Base-by-base conservation (phyloP, 2,329 filamentous ascomycete genomes). In the Hawksworthiomyces lignivorus region DNA sequence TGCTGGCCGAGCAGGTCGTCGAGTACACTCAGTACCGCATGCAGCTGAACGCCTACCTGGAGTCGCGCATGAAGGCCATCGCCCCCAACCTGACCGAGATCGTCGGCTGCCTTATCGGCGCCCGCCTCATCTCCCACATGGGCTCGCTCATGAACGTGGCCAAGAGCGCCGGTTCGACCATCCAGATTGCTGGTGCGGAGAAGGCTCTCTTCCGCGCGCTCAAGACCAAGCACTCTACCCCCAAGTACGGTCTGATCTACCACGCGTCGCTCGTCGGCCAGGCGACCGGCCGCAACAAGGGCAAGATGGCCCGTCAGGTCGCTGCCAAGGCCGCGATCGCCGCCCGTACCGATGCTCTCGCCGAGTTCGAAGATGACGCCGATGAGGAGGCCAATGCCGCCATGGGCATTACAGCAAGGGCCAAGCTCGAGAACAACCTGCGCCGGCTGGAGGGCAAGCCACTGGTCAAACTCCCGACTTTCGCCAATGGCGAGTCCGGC, bases 211-310 rank as follows among this genome's bases (percentile, higher is more conserved):
- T 98, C 82, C 82, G 92, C 58, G 92, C 92, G 17, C 75, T 98
- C 50, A 98, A 98, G 79, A 98, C 92, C 37, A 97, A 98, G 76
- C 90, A 97, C 65, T 88, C 96, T 60, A 98, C 92, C 29, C 92
- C 92, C 60, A 98, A 97, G 68, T 98, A 97, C 58, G 92, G 92
- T 75, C 75, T 94, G 51, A 87, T 94, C 62, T 94, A 92, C 69
- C 85, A 94, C 65, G 84, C 86, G 36, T 92, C 87, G 21, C 77
- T 98, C 34, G 94, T 98, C 51, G 94, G 92, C 33, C 92, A 98
- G 69, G 92, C 92, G 22, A 94, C 87, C 17, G 92, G 92, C 57
- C 90, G 87, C 72, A 97, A 97, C 74, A 98, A 98, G 82, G 92
- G 92, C 56, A 98, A 98, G 75, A 95, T 98, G 59, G 92, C 92